These are phyloP conservation scores for Phytomonas sp. DNA, from an alignment of 208 protist species.

Conservation along the genomic window DNA sequence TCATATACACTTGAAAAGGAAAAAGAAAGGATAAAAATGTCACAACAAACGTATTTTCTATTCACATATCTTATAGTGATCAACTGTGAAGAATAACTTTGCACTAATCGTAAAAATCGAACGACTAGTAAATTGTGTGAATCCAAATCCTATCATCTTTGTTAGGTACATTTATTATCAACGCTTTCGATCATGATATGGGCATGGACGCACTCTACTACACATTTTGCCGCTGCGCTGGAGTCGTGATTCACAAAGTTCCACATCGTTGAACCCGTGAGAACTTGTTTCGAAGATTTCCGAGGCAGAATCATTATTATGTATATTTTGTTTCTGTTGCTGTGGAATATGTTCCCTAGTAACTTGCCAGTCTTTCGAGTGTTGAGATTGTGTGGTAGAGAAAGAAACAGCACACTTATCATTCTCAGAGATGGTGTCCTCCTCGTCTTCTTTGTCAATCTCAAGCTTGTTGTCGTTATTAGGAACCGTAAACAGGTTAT, in stretches of 20 bases:
- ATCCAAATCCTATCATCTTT: background rate
- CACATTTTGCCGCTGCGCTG: slow-evolving; percentile 43
- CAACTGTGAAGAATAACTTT: background rate
- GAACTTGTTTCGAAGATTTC: background rate
- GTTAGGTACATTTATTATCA: background rate
- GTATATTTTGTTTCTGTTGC: background rate
- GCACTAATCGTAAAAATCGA: background rate
- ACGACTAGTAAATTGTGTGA: background rate
- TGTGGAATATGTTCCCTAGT: background rate
- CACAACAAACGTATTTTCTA: background rate
- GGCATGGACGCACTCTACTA: slow-evolving; percentile 33
- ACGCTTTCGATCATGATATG: slow-evolving; percentile 31
- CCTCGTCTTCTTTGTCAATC: background rate
- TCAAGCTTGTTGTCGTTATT: background rate
- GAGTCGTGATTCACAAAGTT: slow-evolving; percentile 32
- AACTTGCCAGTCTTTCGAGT: background rate
- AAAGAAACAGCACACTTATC: background rate
- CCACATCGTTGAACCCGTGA: background rate
- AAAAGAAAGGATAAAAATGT: background rate
- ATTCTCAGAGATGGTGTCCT: background rate
- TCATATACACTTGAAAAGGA: slow-evolving; percentile 1
- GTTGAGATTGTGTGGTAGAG: background rate
- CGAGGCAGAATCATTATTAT: background rate
- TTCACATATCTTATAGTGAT: background rate
- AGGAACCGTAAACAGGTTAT: background rate